A percentile compares a stretch with the other conserved stretches of the same genome.
phyloP scores from a whole-genome alignment of 176 grass and related monocot genomes.

The Pharus latifolius region DNA sequence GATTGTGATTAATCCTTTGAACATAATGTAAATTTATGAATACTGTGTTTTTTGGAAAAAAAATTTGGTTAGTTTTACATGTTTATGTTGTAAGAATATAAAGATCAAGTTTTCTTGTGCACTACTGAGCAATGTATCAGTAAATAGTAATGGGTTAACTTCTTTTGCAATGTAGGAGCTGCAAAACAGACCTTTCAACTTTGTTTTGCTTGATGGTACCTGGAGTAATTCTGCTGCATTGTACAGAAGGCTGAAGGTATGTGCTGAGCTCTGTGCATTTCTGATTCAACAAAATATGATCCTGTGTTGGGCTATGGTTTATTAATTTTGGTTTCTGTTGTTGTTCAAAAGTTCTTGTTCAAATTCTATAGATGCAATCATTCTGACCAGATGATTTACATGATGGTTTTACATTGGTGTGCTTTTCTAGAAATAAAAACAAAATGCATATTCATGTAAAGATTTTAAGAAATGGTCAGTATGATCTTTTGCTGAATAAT shows the following conservation, averaged over 20 bases:
- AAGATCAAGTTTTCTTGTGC: too few relatives aligned
- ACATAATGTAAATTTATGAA: too few relatives aligned
- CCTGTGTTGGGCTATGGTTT: background rate
- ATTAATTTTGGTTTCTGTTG: background rate
- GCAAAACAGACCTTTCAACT: slow-evolving; percentile 40
- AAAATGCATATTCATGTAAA: too few relatives aligned
- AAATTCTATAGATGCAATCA: background rate
- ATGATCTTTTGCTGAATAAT: too few relatives aligned
- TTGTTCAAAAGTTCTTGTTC: background rate
- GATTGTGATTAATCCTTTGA: too few relatives aligned
- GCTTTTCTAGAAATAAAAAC: too few relatives aligned
- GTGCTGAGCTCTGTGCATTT: background rate
- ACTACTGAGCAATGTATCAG: background rate
- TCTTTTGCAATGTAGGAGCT: slow-evolving; percentile 24
- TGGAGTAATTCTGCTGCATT: slow-evolving; percentile 94
- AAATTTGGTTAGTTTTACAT: too few relatives aligned
- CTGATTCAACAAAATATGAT: background rate
- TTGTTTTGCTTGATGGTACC: slow-evolving; percentile 77
- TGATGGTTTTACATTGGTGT: background rate
- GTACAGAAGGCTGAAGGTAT: slow-evolving; percentile 87
- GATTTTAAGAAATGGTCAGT: too few relatives aligned
- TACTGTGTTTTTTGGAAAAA: too few relatives aligned
- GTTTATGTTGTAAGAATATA: too few relatives aligned
- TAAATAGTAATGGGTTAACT: slow-evolving; percentile 3
- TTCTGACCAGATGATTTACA: background rate